Evolutionary conservation across 345 rosid species (phyloP).

Genomic region (Lepidium aucheri): DNA sequence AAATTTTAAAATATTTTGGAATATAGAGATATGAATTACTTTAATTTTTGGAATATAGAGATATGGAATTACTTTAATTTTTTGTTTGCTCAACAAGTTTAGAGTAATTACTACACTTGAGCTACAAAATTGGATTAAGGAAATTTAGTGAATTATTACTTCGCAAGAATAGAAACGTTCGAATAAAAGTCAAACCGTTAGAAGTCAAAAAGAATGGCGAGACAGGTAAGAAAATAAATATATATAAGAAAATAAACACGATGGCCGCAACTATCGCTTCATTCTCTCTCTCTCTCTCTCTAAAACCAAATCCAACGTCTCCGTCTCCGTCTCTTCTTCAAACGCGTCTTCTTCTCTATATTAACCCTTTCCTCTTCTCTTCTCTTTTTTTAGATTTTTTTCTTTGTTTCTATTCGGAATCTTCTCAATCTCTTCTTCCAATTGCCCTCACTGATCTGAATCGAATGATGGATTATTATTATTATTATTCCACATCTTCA

Average conservation of each 20-base stretch:
- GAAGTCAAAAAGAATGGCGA: slow-evolving; percentile 11
- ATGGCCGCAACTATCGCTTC: slow-evolving; percentile 20
- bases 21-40: no score
- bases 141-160: no score
- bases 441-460: background rate
- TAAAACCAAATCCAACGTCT: slow-evolving; percentile 24
- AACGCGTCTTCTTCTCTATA: slow-evolving; percentile 29
- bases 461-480: slow-evolving; percentile 24
- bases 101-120: background rate
- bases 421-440: background rate
- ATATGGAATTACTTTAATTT: no score
- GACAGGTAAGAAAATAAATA: background rate
- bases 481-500: slow-evolving; percentile 18
- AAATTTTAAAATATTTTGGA: no score
- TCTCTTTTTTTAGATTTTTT: background rate
- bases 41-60: no score
- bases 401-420: background rate
- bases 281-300: slow-evolving; percentile 3
- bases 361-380: slow-evolving; percentile 1
- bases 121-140: background rate
- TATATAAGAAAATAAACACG: background rate
- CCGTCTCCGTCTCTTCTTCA: slow-evolving; percentile 22
- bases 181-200: slow-evolving; percentile 9
- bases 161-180: background rate
- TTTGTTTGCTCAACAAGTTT: no score